These are phyloP conservation scores for Protomyces lactucae-debilis DNA, from an alignment of 1,139 yeast species.

Conservation along the genomic window DNA sequence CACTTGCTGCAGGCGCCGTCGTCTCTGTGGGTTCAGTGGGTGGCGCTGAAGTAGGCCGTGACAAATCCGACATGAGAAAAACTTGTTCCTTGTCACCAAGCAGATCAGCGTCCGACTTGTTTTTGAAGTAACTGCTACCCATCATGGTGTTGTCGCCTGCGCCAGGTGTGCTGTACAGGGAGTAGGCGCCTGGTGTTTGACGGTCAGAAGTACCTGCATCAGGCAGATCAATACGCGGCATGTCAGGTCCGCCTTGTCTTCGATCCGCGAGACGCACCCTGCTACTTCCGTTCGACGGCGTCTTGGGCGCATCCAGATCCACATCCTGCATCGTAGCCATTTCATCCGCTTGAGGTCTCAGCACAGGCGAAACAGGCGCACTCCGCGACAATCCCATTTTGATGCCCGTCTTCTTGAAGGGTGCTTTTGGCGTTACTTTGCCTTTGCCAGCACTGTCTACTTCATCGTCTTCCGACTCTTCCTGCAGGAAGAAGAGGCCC, in stretches of 20 bases:
- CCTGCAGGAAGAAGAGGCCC: constrained; percentile 13
- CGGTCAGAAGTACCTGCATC: neutral
- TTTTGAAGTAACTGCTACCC: neutral
- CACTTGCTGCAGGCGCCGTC: neutral
- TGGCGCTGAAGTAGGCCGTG: neutral
- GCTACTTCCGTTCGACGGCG: neutral
- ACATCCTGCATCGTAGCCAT: neutral
- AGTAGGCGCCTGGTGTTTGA: neutral
- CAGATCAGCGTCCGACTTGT: neutral
- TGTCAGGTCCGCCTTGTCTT: neutral
- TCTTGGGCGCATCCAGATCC: neutral
- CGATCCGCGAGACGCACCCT: constrained; percentile 4
- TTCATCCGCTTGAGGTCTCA: neutral
- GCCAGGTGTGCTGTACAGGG: neutral
- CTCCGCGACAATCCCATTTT: neutral
- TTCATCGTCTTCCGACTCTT: constrained; percentile 12
- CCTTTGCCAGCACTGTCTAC: neutral
- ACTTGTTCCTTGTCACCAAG: neutral
- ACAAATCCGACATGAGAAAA: neutral
- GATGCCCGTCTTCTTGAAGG: constrained; percentile 25
- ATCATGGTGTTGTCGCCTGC: neutral
- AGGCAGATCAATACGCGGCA: constrained; percentile 11
- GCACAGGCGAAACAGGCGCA: neutral
- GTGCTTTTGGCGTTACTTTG: neutral
- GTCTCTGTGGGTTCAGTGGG: neutral